A percentile compares a stretch with the other conserved stretches of the same genome.
Evolutionary conservation across 257 asterid genomes (phyloP).

Genomic region (Plectranthus barbatus): DNA sequence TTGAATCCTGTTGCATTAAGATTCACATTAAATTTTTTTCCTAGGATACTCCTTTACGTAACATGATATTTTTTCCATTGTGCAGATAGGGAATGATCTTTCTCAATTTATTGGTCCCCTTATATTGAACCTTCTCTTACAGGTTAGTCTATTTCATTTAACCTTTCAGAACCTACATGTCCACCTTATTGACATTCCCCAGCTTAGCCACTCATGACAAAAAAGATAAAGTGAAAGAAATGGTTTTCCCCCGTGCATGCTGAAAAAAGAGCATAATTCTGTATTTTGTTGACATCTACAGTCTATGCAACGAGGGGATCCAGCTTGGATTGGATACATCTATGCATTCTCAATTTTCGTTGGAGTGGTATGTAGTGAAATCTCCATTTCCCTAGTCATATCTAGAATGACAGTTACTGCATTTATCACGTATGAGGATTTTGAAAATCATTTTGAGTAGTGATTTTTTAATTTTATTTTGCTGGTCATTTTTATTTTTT

Average conservation of each 20-base stretch:
- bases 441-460: background rate
- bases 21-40: background rate
- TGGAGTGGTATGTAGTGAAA: slow-evolving; percentile 78
- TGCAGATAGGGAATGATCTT: slow-evolving; percentile 77
- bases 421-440: background rate
- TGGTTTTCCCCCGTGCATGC: background rate
- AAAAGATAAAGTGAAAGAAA: background rate
- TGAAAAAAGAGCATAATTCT: slow-evolving; percentile 12
- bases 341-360: slow-evolving; percentile 79
- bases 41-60: slow-evolving; percentile 1
- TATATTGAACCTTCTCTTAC: slow-evolving; percentile 61
- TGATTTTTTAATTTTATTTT: background rate
- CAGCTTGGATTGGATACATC: slow-evolving; percentile 95
- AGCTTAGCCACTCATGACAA: background rate
- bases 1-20: background rate
- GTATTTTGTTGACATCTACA: slow-evolving; percentile 30
- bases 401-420: background rate
- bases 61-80: slow-evolving; percentile 21
- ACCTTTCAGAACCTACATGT: background rate
- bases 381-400: slow-evolving; percentile 8
- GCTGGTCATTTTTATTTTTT: background rate
- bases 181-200: background rate
- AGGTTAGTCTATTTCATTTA: slow-evolving; percentile 41
- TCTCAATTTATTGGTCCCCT: slow-evolving; percentile 92
- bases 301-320: slow-evolving; percentile 98